These are phyloP conservation scores for Coprinopsis cinerea DNA, from an alignment of 768 basidiomycete genomes.

Conservation along the genomic window DNA sequence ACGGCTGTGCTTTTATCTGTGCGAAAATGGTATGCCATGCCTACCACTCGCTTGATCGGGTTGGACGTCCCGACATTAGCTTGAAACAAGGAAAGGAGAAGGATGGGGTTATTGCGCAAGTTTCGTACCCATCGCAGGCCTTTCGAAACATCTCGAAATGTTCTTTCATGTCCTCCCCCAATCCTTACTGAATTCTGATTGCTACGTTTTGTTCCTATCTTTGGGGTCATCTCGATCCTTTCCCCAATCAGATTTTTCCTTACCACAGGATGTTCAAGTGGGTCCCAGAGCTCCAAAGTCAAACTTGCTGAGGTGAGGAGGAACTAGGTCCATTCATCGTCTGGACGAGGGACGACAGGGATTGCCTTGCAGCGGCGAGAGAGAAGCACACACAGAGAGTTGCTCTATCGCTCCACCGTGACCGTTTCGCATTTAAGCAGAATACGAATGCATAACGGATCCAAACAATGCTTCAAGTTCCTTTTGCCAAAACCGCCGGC, in stretches of 20 bases:
- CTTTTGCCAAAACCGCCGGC: neutral
- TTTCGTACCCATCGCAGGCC: neutral
- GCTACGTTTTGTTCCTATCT: neutral
- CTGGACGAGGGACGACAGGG: too few relatives aligned
- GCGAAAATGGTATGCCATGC: neutral
- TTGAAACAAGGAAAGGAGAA: constrained; percentile 1
- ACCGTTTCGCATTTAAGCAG: neutral
- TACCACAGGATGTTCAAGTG: neutral
- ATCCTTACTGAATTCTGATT: too few relatives aligned
- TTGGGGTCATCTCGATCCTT: neutral
- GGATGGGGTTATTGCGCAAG: constrained; percentile 6
- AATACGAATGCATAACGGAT: too few relatives aligned
- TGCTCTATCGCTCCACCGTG: neutral
- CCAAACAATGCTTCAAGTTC: neutral
- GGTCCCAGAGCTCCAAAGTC: too few relatives aligned
- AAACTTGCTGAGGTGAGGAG: too few relatives aligned
- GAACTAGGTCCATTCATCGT: too few relatives aligned
- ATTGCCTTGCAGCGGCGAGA: too few relatives aligned
- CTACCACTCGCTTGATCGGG: neutral
- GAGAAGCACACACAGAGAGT: too few relatives aligned
- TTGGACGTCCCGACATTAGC: too few relatives aligned
- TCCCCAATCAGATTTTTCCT: constrained; percentile 1
- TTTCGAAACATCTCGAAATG: too few relatives aligned
- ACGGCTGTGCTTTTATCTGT: too few relatives aligned
- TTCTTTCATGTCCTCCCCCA: too few relatives aligned